Base-by-base conservation (phyloP, 495 filamentous ascomycete species). In the Daldinia concentrica region DNA sequence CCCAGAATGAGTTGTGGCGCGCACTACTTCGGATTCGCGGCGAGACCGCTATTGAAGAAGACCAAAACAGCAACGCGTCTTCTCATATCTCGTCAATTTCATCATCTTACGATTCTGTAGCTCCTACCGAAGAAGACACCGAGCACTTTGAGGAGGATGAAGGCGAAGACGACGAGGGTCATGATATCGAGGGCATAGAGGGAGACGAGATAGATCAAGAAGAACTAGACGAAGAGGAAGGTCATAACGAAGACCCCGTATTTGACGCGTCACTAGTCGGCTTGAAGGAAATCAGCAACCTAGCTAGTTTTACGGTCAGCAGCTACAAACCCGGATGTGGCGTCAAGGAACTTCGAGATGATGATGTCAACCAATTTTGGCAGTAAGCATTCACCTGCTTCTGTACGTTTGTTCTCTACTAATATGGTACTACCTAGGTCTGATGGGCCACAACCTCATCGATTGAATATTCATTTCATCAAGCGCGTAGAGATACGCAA, bases 401-500 rank as follows among this genome's bases (percentile, higher is more conserved):
- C 14, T 54, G 8, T 43, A 26, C 17, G 34, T n/a, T 17, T 6
- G 27, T 34, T 1, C 36, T 12, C 36, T 12, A 36, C 68, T 76
- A 17, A 78, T 64, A 60, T 14, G 11, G n/a, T 60, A 36, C 15
- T 37, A 27, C 26, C 41, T 50, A 88, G 87, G 79, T 97, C 93
- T 15, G 96, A 98, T 78, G 96, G 95, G 1, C 94, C 95, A 5
- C 95, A 99, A 74, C 95, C 95, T 14, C 95, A 99, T 70, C 87
- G 89, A n/a, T 86, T 99, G 26, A 97, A 92, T 37, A 89, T 97
- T 17, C 95, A 98, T 79, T 99, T 99, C 81, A 91, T 95, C 81
- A 96, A 97, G 76, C 86, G 94, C 7, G 95, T 98, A 52, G 89
- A 89, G 56, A 91, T 99, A 58, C 90, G 91, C 6, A 86, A 87